Evolutionary conservation across 1,139 yeast species (phyloP).

Genomic region (Pneumocystis canis): DNA sequence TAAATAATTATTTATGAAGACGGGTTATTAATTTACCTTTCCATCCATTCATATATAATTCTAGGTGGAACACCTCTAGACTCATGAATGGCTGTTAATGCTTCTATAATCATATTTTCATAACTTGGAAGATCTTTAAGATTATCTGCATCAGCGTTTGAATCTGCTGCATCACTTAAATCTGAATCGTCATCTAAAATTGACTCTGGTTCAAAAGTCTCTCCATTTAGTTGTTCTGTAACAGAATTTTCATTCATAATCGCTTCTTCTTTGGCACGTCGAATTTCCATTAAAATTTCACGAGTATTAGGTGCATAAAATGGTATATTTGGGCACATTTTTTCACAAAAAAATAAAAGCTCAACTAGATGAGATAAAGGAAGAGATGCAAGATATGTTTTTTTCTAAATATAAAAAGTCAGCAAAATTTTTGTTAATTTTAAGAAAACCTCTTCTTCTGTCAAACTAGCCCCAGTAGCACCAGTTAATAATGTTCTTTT

Average conservation of each 20-base stretch:
- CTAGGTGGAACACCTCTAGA: background rate
- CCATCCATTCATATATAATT: slow-evolving; percentile 5
- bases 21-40: background rate
- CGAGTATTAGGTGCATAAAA: slow-evolving; percentile 17
- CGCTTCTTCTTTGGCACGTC: slow-evolving; percentile 9
- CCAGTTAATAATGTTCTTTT: slow-evolving; percentile 30
- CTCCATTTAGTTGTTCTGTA: background rate
- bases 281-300: slow-evolving; percentile 8
- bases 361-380: slow-evolving; percentile 31
- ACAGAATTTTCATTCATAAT: background rate
- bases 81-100: background rate
- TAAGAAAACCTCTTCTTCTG: slow-evolving; percentile 22
- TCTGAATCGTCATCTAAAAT: slow-evolving; percentile 1
- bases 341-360: slow-evolving; percentile 21
- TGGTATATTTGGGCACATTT: slow-evolving; percentile 13
- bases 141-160: slow-evolving; percentile 1
- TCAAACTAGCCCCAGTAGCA: slow-evolving; percentile 24
- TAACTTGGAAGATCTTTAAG: slow-evolving; percentile 2
- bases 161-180: background rate
- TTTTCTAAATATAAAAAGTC: slow-evolving; percentile 18
- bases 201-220: background rate
- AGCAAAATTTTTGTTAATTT: background rate
- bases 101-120: background rate
- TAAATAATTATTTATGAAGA: background rate
- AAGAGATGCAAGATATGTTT: slow-evolving; percentile 28